Base-by-base conservation (phyloP, 2,329 filamentous ascomycete species). In the Colletotrichum phormii region DNA sequence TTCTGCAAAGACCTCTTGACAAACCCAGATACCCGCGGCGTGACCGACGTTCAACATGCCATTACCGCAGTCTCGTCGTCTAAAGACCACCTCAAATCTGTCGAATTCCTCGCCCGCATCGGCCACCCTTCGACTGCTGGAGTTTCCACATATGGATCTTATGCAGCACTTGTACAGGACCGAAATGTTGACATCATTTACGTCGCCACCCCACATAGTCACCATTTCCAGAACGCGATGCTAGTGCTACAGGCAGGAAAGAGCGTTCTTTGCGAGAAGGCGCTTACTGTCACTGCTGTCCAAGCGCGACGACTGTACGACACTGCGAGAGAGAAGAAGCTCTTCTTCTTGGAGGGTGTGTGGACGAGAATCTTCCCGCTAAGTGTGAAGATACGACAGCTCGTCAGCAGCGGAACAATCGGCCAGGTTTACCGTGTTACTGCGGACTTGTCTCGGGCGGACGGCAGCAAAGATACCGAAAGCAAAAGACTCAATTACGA, bases 341-440 rank as follows among this genome's bases (percentile, higher is more conserved):
- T 94, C 75, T 93, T 93, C 86, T 83, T 96, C 74, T 95, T 95
- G 93, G 94, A 96, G 82, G 94, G 94, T 54, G 94, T 97, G 12
- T 97, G 95, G 95, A 97, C 94, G 37, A 88, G 95, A 67, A 97
- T 93, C 84, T 97, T 97, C 84, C 95, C 95, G 1, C 84, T 97
- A 9, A 95, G 93, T 78, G 89, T 94, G 80, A 90, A 93, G 80
- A 86, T 95, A 35, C 86, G 93, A 54, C 90, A 95, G 77, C 83
- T 95, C 67, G 85, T 91, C 51, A 77, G 82, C 70, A 83, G 84
- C 1, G 89, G 88, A 31, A 84, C 84, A 74, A 88, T 91, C 75
- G 91, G 91, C 3, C 85, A 86, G 13, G 89, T 93, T 46, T 90
- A 89, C 75, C 88, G 91, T 66, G 89, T 89, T 26, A 79, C 54